Evolutionary conservation across 225 moss, liverwort and hornwort species (phyloP), one percentile per base, ranked within the genome.

Genomic region (Antitrichia curtipendula): DNA sequence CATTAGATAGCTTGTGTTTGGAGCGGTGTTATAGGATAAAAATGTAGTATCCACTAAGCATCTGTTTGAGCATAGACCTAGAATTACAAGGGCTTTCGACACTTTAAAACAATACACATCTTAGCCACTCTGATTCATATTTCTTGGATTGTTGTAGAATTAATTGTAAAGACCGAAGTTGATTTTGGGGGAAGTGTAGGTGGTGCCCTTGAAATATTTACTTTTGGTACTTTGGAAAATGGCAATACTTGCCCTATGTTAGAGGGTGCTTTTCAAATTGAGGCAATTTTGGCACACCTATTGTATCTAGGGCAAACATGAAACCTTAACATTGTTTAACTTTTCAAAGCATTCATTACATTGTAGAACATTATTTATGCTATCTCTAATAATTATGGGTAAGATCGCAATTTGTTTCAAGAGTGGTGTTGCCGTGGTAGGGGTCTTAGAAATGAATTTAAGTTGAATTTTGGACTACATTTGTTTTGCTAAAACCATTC

Each of bases 161-260:
- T 49, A 28, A 19, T 21, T 80, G 15, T 60, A 6, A 32, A 45
- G 43, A 32, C 14, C 0, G 0, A 43, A 31, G 4, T 59, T 60
- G 11, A 18, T 4, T 6, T 3, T 3, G 23, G 3, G 17, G 2
- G 2, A 4, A 0, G 5, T 7, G 18, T n/a, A n/a, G 0, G 4
- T 17, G 2, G 22, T 52, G 13, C 9, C 6, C 8, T 75, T 53
- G 3, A 53, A 77, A 9, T 79, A 8, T 79, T 79, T 20, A 41
- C 28, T 27, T 38, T 57, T 12, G 7, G 11, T 25, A 40, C 6
- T 20, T 20, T 18, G 40, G 24, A 43, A 70, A 76, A 23, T 41
- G 13, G 6, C 4, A 59, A 10, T 29, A 8, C 29, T 3, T 59
- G 2, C 13, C 29, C 2, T 8, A 41, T 31, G 2, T 57, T 40